Conservation (phyloP, 768 basidiomycete species). For the Guyanaporus albipodus region DNA sequence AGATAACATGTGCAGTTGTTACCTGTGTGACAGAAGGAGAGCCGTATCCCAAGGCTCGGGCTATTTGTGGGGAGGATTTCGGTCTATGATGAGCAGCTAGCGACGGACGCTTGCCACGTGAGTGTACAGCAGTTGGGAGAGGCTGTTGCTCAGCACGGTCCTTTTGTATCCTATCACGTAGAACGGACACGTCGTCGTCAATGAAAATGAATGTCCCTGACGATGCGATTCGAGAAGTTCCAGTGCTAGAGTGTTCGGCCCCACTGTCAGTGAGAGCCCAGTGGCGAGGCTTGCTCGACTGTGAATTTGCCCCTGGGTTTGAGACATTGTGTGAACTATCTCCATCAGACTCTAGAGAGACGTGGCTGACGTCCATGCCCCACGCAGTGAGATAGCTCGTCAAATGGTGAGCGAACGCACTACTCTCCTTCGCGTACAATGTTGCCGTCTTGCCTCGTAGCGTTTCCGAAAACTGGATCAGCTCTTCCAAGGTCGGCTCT, state of each 20-base stretch:
- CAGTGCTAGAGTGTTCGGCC: conserved; percentile 16
- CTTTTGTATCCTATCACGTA: conserved; percentile 70
- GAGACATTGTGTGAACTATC: conserved; percentile 34
- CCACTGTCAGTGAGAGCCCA: conserved; percentile 18
- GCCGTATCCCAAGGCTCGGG: conserved; percentile 46
- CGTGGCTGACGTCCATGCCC: conserved; percentile 91
- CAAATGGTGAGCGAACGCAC: conserved; percentile 87
- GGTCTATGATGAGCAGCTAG: conserved; percentile 66
- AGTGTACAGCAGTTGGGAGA: conserved; percentile 36
- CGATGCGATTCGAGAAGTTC: conserved; percentile 22
- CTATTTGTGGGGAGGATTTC: conserved; percentile 77
- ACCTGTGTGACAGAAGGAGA: conserved; percentile 27
- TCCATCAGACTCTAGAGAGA: conserved; percentile 53
- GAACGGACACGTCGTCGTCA: conserved; percentile 83
- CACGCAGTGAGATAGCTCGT: conserved; percentile 91
- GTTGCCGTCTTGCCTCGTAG: conserved; percentile 80
- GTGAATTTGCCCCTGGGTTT: conserved; percentile 16
- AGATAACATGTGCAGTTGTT: conserved; percentile 42
- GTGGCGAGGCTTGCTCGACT: conserved; percentile 19
- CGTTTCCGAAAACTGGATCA: conserved; percentile 74
- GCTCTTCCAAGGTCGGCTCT: conserved; percentile 79
- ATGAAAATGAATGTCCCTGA: conserved; percentile 75
- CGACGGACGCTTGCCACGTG: conserved; percentile 60
- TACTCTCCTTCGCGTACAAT: conserved; percentile 81
- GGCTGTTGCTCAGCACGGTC: conserved; percentile 52